Base-by-base conservation (phyloP, 2,329 filamentous ascomycete species). In the Cladobotryum protrusum region DNA sequence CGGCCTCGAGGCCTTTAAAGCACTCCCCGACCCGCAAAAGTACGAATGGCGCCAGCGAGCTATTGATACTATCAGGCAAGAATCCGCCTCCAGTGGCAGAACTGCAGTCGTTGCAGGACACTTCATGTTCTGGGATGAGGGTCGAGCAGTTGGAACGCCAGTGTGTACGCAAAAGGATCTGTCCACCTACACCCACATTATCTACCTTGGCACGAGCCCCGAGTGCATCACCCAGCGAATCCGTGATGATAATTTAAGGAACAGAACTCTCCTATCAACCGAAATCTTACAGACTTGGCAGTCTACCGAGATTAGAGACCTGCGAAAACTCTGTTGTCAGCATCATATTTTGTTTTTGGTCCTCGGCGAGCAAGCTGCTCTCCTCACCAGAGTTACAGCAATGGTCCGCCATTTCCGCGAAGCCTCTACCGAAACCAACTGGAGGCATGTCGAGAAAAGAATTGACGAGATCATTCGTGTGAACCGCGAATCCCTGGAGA, bases 31-130 rank as follows among this genome's bases (percentile, higher is more conserved):
- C 1, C 14, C 59, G 5, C 56, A 68, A 12, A 72, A 78, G 58
- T 17, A n/a, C 0, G 2, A 56, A 0, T 70, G 56, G 51, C 76
- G 79, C 3, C 39, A 66, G 34, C 46, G 50, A 34, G 77, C 78
- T 4, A 80, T 83, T 45, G 45, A 67, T 1, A 55, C 13, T 0
- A 76, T 83, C 43, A 35, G 52, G 18, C 42, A 67, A 1, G 54
- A 71, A 7, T 76, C 72, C 48, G 41, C 48, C 2, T 12, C 56
- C 0, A 68, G 43, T 9, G 58, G 64, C 1, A 65, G 62, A 50
- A 53, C 62, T 5, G 79, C 62, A 1, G 56, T 85, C 3, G 74
- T 85, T 3, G 63, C 75, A 4, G 79, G 78, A 0, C 78, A 85
- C 58, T 75, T 69, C 58, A 76, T 75, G 66, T 76, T 83, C 54